Evolutionary conservation across 768 basidiomycete species (phyloP).

Genomic region (Kondoa malvinella): DNA sequence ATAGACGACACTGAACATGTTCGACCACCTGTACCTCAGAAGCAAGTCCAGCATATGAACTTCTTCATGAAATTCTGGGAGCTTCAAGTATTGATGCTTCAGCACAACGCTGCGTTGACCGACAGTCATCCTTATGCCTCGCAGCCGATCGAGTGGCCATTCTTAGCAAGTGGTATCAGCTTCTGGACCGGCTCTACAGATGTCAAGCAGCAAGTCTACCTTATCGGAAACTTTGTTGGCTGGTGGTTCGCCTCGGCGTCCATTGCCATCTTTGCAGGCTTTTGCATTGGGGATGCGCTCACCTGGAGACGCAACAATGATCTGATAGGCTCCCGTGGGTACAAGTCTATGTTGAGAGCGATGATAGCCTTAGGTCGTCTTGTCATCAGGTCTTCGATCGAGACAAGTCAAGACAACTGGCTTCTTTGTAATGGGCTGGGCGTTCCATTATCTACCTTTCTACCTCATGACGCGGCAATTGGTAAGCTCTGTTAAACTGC

Average conservation of each 20-base stretch:
- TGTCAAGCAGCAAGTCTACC: slow-evolving; percentile 77
- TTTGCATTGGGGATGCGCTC: slow-evolving; percentile 72
- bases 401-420: slow-evolving; percentile 88
- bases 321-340: slow-evolving; percentile 74
- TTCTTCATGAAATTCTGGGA: slow-evolving; percentile 93
- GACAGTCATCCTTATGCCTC: slow-evolving; percentile 96
- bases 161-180: slow-evolving; percentile 85
- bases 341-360: not conserved
- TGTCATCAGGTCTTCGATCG: slow-evolving; percentile 59
- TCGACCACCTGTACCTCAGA: slow-evolving; percentile 7
- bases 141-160: slow-evolving; percentile 94
- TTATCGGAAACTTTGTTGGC: slow-evolving; percentile 80
- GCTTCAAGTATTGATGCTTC: slow-evolving; percentile 83
- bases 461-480: slow-evolving; percentile 94
- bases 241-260: slow-evolving; percentile 89
- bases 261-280: slow-evolving; percentile 71
- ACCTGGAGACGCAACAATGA: slow-evolving; percentile 68
- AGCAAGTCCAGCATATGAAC: slow-evolving; percentile 55
- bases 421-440: slow-evolving; percentile 90
- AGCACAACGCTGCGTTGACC: slow-evolving; percentile 96
- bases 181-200: slow-evolving; percentile 83
- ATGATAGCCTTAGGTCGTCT: slow-evolving; percentile 2
- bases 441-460: slow-evolving; percentile 88
- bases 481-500: not conserved
- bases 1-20: not conserved